These are phyloP conservation scores for Rhodotorula sp. DNA, from an alignment of 1,284 basidiomycete species.

Conservation along the genomic window DNA sequence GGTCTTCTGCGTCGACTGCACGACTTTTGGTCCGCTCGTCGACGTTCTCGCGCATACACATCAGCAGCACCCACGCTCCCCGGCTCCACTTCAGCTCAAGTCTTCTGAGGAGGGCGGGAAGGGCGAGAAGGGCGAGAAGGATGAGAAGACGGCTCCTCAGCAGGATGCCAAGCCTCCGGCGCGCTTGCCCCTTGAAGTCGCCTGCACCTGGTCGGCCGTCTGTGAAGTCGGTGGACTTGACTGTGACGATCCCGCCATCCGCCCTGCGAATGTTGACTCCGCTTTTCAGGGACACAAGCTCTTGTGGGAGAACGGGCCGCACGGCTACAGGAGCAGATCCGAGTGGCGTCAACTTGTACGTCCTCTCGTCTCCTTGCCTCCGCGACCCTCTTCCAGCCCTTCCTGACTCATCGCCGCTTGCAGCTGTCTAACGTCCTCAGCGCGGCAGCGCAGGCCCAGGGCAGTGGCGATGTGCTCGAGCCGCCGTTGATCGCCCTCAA, in stretches of 20 bases:
- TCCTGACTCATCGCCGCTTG: too few relatives aligned
- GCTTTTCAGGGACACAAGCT: neutral
- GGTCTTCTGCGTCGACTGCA: slow-evolving; percentile 1
- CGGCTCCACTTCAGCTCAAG: too few relatives aligned
- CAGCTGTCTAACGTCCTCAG: neutral
- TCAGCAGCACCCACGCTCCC: neutral
- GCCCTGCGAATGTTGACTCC: neutral
- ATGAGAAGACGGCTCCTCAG: too few relatives aligned
- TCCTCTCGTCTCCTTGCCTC: too few relatives aligned
- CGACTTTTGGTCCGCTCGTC: neutral
- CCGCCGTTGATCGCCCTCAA: neutral
- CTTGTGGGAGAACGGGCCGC: slow-evolving; percentile 1
- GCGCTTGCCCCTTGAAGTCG: slow-evolving; percentile 1
- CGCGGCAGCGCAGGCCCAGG: neutral
- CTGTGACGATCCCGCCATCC: neutral
- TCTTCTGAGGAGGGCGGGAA: too few relatives aligned
- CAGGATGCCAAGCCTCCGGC: too few relatives aligned
- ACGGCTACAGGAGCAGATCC: neutral
- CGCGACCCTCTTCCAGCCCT: too few relatives aligned
- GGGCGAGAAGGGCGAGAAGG: too few relatives aligned
- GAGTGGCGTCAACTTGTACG: neutral
- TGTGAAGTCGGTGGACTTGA: neutral
- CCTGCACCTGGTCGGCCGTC: neutral
- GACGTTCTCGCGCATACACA: neutral
- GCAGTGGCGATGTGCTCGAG: neutral